Conservation (phyloP, 2,329 filamentous ascomycete genomes). For the Exophiala xenobiotica region DNA sequence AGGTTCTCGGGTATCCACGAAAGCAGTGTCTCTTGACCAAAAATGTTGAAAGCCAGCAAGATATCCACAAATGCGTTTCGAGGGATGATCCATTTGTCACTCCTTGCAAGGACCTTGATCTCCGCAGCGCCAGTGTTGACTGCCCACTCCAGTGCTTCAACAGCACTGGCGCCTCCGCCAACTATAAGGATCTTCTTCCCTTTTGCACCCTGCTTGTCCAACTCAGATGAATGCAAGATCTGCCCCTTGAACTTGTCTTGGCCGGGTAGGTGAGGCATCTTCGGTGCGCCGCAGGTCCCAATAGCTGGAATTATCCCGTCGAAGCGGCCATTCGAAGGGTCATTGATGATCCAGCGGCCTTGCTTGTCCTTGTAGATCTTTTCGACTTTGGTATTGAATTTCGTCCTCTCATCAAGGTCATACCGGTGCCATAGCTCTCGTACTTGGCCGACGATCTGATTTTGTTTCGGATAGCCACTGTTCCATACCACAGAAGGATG, state of each 20-base stretch:
- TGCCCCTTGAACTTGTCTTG: conserved; percentile 70
- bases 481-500: conserved; percentile 75
- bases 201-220: conserved; percentile 70
- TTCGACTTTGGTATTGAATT: conserved; percentile 68
- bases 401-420: conserved; percentile 66
- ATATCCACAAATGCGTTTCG: conserved; percentile 73
- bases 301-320: conserved; percentile 77
- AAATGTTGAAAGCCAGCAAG: conserved; percentile 73
- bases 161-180: conserved; percentile 75
- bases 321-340: conserved; percentile 67
- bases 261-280: conserved; percentile 69
- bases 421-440: conserved; percentile 73
- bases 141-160: conserved; percentile 80
- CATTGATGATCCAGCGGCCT: conserved; percentile 76
- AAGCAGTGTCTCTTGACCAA: conserved; percentile 72
- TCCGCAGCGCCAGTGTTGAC: conserved; percentile 64
- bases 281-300: conserved; percentile 76
- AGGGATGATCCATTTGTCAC: conserved; percentile 85
- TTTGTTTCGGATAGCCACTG: conserved; percentile 72
- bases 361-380: conserved; percentile 67
- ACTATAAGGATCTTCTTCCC: conserved; percentile 75
- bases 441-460: conserved; percentile 73
- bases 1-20: conserved; percentile 77
- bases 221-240: conserved; percentile 71
- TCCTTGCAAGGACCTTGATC: conserved; percentile 71